Evolutionary conservation across 2,329 filamentous ascomycete species (phyloP), one percentile per base, ranked within the genome.

Genomic region (Neocucurbitaria cava): DNA sequence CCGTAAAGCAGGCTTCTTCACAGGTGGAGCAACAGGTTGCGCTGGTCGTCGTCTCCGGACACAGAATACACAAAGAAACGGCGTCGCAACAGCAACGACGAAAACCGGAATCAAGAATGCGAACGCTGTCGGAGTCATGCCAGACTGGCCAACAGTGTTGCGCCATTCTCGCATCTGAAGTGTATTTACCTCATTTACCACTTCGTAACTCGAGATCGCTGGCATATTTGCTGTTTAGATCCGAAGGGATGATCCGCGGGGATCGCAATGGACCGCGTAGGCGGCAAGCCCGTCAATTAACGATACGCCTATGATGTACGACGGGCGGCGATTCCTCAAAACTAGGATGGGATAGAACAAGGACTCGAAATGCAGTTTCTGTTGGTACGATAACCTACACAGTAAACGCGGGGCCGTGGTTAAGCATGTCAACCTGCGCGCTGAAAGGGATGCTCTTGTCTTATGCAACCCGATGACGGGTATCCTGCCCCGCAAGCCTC

Each of bases 51-150:
- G 56, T 50, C 47, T 63, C 9, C 64, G 59, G 23, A 69, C 57
- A 26, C 62, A 69, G 30, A 65, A 67, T 9, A 66, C 49, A 30
- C 64, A 67, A 2, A 67, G 17, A 47, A 71, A 65, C 13, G 70
- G 70, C 33, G 53, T 64, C 41, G 65, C 54, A 17, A 73, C 56
- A 21, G 71, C 65, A 20, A 71, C 54, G 3, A 70, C 45, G 17
- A 73, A 66, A 1, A 73, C 57, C 0, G 70, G 69, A 21, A 71
- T 61, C 21, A 73, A 45, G 26, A 73, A 72, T 1, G 62, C 62
- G 43, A 72, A 65, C 3, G 69, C 66, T 8, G 64, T 69, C 6
- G 66, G 59, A n/a, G 68, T 68, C 51, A 71, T 59, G 18, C 62
- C 54, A 40, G 62, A 62, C 47, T 58, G 56, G 7, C 61, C 61